Evolutionary conservation across 2,329 filamentous ascomycete species (phyloP).

Genomic region (Trichoderma gracile): DNA sequence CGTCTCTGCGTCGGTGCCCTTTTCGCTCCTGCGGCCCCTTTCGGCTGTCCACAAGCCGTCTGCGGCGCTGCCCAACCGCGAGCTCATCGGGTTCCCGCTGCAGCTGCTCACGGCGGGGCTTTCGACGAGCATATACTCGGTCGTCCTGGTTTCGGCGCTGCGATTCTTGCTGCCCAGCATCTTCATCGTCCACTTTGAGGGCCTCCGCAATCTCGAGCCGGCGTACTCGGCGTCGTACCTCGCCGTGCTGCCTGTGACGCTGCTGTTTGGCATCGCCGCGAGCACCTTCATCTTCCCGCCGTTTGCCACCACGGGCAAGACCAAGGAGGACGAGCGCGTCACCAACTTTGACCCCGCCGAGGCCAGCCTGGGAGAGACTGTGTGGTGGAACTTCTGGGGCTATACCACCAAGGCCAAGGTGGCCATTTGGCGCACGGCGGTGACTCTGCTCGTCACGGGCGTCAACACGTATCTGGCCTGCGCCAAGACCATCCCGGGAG

Average conservation of each 20-base stretch:
- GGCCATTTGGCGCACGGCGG: constrained; percentile 63
- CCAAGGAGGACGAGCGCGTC: constrained; percentile 50
- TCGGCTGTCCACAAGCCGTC: constrained; percentile 63
- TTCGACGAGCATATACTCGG: constrained; percentile 70
- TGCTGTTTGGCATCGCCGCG: constrained; percentile 66
- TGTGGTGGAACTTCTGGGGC: constrained; percentile 73
- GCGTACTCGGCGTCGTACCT: constrained; percentile 65
- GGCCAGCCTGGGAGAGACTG: constrained; percentile 67
- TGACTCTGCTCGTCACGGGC: constrained; percentile 58
- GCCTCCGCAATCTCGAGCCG: constrained; percentile 66
- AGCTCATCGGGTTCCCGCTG: constrained; percentile 65
- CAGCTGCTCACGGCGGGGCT: constrained; percentile 66
- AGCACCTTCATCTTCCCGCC: constrained; percentile 77
- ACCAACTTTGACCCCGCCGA: constrained; percentile 62
- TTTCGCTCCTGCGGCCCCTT: constrained; percentile 69
- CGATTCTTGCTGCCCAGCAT: constrained; percentile 68
- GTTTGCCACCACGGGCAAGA: constrained; percentile 55
- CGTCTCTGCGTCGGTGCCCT: constrained; percentile 69
- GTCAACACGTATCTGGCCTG: constrained; percentile 64
- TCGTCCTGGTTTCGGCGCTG: constrained; percentile 70
- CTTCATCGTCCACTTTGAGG: constrained; percentile 75
- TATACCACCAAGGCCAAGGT: constrained; percentile 63
- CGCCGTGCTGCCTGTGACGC: constrained; percentile 59
- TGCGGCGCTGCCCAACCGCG: constrained; percentile 56
- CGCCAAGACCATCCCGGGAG: constrained; percentile 66